Evolutionary conservation across 352 stramenopile genomes (phyloP).

Genomic region (Phytophthora brassicae): DNA sequence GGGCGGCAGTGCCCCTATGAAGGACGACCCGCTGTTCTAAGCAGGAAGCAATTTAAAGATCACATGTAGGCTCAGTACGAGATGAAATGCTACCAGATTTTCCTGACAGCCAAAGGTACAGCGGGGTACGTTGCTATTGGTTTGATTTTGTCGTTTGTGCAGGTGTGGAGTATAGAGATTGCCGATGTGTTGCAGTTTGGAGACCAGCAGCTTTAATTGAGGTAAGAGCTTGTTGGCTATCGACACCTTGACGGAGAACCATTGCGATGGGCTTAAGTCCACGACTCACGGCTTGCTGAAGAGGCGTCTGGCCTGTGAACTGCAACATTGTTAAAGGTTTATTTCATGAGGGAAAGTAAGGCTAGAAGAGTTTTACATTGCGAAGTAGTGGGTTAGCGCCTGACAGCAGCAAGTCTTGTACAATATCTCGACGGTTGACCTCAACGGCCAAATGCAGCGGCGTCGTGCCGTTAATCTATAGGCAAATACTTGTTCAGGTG

Average conservation of each 20-base stretch:
- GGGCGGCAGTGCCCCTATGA: constrained; percentile 75
- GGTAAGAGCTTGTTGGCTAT: constrained; percentile 29
- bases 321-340: constrained; percentile 12
- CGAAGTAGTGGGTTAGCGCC: constrained; percentile 58
- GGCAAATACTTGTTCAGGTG: neutral
- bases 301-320: constrained; percentile 52
- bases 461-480: constrained; percentile 63
- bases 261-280: constrained; percentile 29
- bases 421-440: constrained; percentile 49
- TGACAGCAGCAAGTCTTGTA: constrained; percentile 58
- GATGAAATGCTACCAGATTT: constrained; percentile 4
- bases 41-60: neutral
- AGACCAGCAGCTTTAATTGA: constrained; percentile 18
- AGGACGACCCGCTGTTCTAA: constrained; percentile 81
- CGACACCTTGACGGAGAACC: constrained; percentile 39
- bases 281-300: constrained; percentile 37
- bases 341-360: neutral
- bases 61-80: constrained; percentile 17
- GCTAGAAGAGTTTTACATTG: constrained; percentile 37
- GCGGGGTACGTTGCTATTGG: constrained; percentile 4
- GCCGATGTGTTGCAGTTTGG: neutral
- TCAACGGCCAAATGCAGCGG: constrained; percentile 59
- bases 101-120: neutral
- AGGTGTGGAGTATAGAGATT: no score
- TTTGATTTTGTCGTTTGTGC: neutral